Evolutionary conservation across 208 protist species (phyloP).

Genomic region (Leishmania amazonensis): DNA sequence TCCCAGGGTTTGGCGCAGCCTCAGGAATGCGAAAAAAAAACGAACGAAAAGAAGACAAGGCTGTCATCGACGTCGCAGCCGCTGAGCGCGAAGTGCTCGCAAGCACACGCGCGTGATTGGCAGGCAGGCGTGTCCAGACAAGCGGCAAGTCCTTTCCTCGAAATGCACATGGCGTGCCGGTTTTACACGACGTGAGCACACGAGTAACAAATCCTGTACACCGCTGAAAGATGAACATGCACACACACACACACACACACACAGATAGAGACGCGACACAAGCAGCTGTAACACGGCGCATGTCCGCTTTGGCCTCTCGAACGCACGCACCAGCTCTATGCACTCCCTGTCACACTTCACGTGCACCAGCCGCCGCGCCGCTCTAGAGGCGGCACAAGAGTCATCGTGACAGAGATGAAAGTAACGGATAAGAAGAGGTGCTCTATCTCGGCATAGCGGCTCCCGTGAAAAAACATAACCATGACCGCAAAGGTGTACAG

Average conservation of each 20-base stretch:
- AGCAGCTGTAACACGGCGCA: neutral
- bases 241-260: neutral
- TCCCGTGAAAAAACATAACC: neutral
- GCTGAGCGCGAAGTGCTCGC: neutral
- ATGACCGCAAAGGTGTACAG: neutral
- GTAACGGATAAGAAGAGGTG: neutral
- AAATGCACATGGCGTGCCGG: neutral
- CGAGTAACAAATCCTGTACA: neutral
- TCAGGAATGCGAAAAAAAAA: neutral
- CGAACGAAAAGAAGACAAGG: too few relatives aligned
- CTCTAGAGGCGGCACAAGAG: neutral
- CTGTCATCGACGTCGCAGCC: neutral
- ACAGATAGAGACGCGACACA: neutral
- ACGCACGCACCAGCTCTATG: neutral
- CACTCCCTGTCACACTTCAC: neutral
- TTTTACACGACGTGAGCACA: neutral
- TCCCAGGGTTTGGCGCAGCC: neutral
- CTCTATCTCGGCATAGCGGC: neutral
- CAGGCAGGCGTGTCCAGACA: neutral
- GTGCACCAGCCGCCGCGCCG: neutral
- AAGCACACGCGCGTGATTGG: neutral
- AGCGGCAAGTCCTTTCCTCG: neutral
- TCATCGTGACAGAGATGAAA: neutral
- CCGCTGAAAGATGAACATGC: neutral
- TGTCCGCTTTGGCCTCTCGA: neutral